These are phyloP conservation scores for Globisporangium solare DNA, from an alignment of 352 stramenopile species.

Conservation along the genomic window DNA sequence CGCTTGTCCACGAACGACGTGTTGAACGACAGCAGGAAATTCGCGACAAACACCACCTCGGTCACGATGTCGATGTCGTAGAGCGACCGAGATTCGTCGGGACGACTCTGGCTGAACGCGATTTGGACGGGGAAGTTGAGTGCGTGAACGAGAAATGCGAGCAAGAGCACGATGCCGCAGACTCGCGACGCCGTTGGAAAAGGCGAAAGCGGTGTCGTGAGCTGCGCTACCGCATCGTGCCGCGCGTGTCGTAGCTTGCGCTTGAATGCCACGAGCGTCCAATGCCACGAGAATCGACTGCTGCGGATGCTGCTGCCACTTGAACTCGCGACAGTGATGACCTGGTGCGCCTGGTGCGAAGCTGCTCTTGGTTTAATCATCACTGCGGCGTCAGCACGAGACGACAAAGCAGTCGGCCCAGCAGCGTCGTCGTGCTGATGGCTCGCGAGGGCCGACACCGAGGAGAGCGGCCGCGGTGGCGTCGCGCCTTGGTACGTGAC, in stretches of 20 bases:
- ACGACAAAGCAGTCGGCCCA: not conserved
- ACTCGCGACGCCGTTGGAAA: constrained; percentile 24
- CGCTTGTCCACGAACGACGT: constrained; percentile 27
- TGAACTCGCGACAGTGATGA: no score
- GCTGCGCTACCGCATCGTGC: not conserved
- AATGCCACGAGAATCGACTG: constrained; percentile 9
- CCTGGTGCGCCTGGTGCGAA: not conserved
- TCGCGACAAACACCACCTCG: constrained; percentile 16
- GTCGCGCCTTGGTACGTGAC: not conserved
- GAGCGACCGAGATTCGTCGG: not conserved
- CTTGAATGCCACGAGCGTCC: not conserved
- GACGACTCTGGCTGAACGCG: constrained; percentile 20
- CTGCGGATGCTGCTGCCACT: not conserved
- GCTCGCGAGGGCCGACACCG: not conserved
- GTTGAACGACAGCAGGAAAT: constrained; percentile 27
- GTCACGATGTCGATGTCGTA: constrained; percentile 2
- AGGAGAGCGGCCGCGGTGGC: not conserved
- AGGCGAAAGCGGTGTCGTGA: constrained; percentile 25
- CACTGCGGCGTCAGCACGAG: not conserved
- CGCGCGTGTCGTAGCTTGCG: not conserved
- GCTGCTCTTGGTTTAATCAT: not conserved
- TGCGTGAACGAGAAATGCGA: constrained; percentile 24
- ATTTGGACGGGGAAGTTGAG: constrained; percentile 32
- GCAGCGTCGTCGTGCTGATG: not conserved
- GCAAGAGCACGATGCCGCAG: constrained; percentile 19